phyloP scores from a whole-genome alignment of 1,284 basidiomycete species.

The Gomphus sp. region DNA sequence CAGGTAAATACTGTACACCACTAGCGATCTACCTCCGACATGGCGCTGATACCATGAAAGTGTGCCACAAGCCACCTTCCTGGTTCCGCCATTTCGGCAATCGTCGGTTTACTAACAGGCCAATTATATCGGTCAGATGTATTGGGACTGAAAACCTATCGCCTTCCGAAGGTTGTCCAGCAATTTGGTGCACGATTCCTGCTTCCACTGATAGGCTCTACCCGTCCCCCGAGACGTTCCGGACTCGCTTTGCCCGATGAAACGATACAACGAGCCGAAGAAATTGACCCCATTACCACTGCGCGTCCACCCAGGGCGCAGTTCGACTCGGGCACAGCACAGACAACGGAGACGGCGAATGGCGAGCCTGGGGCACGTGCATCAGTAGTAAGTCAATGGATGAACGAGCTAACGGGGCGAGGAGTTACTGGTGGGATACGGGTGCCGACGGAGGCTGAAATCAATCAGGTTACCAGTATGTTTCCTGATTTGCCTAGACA shows the following conservation, averaged over 20 bases:
- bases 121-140: constrained; percentile 75
- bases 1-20: constrained; percentile 39
- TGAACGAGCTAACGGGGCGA: constrained; percentile 68
- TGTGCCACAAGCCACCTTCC: constrained; percentile 61
- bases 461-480: constrained; percentile 65
- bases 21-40: background rate
- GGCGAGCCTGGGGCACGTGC: constrained; percentile 13
- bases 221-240: constrained; percentile 42
- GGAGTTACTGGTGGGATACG: constrained; percentile 41
- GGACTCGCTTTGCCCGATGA: constrained; percentile 53
- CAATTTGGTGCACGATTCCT: constrained; percentile 42
- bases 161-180: constrained; percentile 52
- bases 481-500: constrained; percentile 74
- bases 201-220: constrained; percentile 55
- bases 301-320: constrained; percentile 27
- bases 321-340: constrained; percentile 8
- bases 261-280: constrained; percentile 12
- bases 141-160: constrained; percentile 64
- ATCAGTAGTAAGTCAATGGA: constrained; percentile 74
- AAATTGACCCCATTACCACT: constrained; percentile 51
- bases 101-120: constrained; percentile 61
- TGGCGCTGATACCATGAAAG: constrained; percentile 27
- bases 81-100: constrained; percentile 48
- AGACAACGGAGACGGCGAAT: constrained; percentile 9
- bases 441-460: constrained; percentile 67